Conservation (phyloP, 2,329 filamentous ascomycete genomes). For the Chrysoporthe puriensis region DNA sequence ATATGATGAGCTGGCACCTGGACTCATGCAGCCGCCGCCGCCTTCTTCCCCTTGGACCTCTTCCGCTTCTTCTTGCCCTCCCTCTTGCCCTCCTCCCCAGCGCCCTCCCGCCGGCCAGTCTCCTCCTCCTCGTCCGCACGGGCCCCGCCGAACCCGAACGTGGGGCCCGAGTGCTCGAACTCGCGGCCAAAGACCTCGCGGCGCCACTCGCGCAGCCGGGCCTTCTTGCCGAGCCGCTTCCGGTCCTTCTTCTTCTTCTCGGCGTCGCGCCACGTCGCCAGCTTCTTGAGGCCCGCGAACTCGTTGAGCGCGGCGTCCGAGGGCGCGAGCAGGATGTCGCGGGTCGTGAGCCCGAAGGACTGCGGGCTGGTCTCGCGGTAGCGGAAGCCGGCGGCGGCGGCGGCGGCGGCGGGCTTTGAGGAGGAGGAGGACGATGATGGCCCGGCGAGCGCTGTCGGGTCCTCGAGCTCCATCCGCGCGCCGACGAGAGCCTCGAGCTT, state of each 20-base stretch:
- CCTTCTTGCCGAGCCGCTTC: constrained; percentile 92
- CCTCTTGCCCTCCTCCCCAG: constrained; percentile 30
- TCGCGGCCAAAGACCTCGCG: constrained; percentile 65
- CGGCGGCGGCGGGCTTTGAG: constrained; percentile 29
- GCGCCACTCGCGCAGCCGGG: constrained; percentile 84
- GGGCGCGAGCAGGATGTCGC: constrained; percentile 87
- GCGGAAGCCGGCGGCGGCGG: constrained; percentile 64
- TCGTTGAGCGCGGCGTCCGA: constrained; percentile 85
- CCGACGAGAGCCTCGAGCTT: constrained; percentile 88
- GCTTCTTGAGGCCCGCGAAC: constrained; percentile 92
- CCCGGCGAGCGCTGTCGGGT: constrained; percentile 57
- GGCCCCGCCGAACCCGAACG: constrained; percentile 58
- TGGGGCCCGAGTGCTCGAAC: constrained; percentile 59
- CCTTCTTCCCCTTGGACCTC: constrained; percentile 43
- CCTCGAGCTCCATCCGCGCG: constrained; percentile 74
- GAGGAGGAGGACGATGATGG: constrained; percentile 10
- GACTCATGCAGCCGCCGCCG: constrained; percentile 18
- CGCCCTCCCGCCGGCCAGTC: constrained; percentile 34
- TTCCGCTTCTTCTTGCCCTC: constrained; percentile 41
- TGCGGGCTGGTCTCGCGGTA: constrained; percentile 94
- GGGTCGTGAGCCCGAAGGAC: constrained; percentile 84
- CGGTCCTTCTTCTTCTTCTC: constrained; percentile 89
- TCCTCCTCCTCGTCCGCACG: constrained; percentile 41
- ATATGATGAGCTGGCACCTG: not conserved
- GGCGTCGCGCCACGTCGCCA: constrained; percentile 83